Evolutionary conservation across 2,329 filamentous ascomycete species (phyloP).

Genomic region (Chaetomiaceae sp.): DNA sequence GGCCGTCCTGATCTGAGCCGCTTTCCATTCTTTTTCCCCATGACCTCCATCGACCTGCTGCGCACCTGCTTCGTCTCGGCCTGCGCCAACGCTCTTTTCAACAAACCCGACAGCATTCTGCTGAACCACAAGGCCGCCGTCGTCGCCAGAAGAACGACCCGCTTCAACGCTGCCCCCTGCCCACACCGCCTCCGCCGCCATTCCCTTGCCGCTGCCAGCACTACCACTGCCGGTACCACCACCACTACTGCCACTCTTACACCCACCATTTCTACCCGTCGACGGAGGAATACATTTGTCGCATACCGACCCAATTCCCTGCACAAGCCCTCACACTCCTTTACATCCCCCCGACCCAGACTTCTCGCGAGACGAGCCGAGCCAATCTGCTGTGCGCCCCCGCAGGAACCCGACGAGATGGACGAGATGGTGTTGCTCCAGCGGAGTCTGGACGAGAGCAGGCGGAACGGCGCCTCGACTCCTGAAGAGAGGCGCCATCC

Average conservation of each 20-base stretch:
- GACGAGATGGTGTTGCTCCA: constrained; percentile 23
- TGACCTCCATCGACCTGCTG: constrained; percentile 43
- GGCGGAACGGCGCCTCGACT: constrained; percentile 16
- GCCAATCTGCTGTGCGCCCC: not conserved
- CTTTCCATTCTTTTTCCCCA: constrained; percentile 32
- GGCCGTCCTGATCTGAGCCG: constrained; percentile 18
- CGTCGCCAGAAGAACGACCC: constrained; percentile 39
- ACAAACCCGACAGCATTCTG: constrained; percentile 38
- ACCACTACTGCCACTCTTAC: not conserved
- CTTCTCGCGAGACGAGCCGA: constrained; percentile 8
- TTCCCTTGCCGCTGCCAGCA: constrained; percentile 2
- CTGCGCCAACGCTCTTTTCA: constrained; percentile 41
- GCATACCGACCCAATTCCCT: constrained; percentile 21
- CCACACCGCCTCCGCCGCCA: constrained; percentile 28
- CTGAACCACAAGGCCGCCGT: constrained; percentile 40
- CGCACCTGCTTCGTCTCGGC: constrained; percentile 44
- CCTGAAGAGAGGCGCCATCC: constrained; percentile 13
- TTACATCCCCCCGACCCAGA: not conserved
- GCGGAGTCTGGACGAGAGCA: constrained; percentile 25
- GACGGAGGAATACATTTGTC: constrained; percentile 23
- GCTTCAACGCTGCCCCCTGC: constrained; percentile 27
- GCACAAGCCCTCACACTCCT: constrained; percentile 23
- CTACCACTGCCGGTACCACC: too few species aligned
- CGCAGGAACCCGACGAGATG: constrained; percentile 15
- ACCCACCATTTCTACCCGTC: constrained; percentile 21